phyloP scores from a whole-genome alignment of 441 rosid species.

The Gossypium schwendimanii region DNA sequence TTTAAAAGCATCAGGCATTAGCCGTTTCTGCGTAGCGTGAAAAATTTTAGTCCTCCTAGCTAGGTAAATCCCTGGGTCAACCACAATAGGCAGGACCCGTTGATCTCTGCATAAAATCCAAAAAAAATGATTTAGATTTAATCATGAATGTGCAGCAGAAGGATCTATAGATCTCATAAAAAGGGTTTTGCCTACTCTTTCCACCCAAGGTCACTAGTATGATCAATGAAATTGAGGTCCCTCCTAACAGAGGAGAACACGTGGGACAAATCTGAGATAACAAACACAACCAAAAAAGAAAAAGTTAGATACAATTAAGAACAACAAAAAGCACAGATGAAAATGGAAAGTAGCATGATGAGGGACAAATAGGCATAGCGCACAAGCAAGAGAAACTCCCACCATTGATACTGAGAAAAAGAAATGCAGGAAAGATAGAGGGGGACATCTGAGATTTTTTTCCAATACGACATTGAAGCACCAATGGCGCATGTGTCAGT shows the following conservation, averaged over 20 bases:
- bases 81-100: slow-evolving; percentile 68
- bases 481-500: too few relatives aligned
- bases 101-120: slow-evolving; percentile 44
- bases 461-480: too few relatives aligned
- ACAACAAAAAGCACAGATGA: neutral
- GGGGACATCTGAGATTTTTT: too few relatives aligned
- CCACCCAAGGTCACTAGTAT: slow-evolving; percentile 89
- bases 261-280: slow-evolving; percentile 57
- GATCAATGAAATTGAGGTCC: slow-evolving; percentile 77
- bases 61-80: slow-evolving; percentile 72
- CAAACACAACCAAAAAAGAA: slow-evolving; percentile 12
- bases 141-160: neutral
- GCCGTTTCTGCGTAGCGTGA: slow-evolving; percentile 63
- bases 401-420: too few relatives aligned
- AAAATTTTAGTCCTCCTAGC: slow-evolving; percentile 78
- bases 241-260: slow-evolving; percentile 63
- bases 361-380: neutral
- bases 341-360: neutral
- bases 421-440: too few relatives aligned
- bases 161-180: slow-evolving; percentile 4
- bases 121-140: slow-evolving; percentile 15
- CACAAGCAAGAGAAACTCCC: neutral
- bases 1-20: slow-evolving; percentile 69
- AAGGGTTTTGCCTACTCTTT: slow-evolving; percentile 63
- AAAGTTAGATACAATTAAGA: neutral